Evolutionary conservation across 1,139 yeast species (phyloP).

Genomic region (Blastobotrys serpentis): DNA sequence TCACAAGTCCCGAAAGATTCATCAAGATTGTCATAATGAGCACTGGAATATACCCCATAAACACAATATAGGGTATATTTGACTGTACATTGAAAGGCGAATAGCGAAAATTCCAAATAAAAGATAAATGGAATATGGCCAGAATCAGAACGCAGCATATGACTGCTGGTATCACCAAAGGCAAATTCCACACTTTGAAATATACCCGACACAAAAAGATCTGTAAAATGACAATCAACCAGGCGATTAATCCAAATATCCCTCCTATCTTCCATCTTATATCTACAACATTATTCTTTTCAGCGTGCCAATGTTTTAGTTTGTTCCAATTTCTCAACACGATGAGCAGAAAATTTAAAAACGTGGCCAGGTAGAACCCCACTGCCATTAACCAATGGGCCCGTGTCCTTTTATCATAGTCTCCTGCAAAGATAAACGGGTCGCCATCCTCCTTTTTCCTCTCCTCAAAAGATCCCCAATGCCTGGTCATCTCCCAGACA

Average conservation of each 20-base stretch:
- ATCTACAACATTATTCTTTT: conserved; percentile 20
- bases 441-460: conserved; percentile 29
- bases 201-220: conserved; percentile 24
- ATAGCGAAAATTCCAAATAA: conserved; percentile 20
- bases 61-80: conserved; percentile 23
- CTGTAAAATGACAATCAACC: conserved; percentile 24
- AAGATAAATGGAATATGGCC: conserved; percentile 23
- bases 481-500: conserved; percentile 32
- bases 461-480: conserved; percentile 35
- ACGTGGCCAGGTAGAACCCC: conserved; percentile 27
- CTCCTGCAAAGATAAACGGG: conserved; percentile 25
- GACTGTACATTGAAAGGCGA: conserved; percentile 32
- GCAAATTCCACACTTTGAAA: conserved; percentile 27
- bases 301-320: conserved; percentile 15
- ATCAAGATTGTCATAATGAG: conserved; percentile 25
- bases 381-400: conserved; percentile 28
- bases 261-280: conserved; percentile 31
- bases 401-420: conserved; percentile 22
- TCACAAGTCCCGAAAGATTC: conserved; percentile 28
- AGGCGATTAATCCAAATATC: conserved; percentile 28
- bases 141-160: conserved; percentile 21
- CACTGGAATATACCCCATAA: conserved; percentile 31
- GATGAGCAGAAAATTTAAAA: conserved; percentile 27
- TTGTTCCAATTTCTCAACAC: conserved; percentile 30
- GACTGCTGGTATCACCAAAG: conserved; percentile 24